Evolutionary conservation across 441 rosid genomes (phyloP).

Genomic region (Melastoma candidum): DNA sequence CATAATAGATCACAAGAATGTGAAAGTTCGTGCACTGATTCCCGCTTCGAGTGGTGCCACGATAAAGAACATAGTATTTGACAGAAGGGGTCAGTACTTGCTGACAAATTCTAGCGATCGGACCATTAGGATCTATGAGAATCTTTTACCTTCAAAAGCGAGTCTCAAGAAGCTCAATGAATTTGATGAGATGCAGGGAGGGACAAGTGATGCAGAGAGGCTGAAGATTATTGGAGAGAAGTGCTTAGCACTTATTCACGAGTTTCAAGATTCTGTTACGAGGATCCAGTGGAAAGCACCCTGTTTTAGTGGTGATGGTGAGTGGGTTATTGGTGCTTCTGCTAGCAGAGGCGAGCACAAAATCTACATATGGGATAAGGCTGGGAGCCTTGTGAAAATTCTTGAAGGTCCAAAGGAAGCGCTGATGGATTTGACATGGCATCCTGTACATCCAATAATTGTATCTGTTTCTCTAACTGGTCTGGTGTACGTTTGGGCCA

Average conservation of each 20-base stretch:
- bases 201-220: slow-evolving; percentile 53
- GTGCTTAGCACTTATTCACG: slow-evolving; percentile 74
- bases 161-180: slow-evolving; percentile 42
- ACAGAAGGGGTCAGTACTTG: slow-evolving; percentile 82
- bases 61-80: slow-evolving; percentile 74
- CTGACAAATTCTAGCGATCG: slow-evolving; percentile 94
- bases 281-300: slow-evolving; percentile 99
- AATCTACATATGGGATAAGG: slow-evolving; percentile 96
- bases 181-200: slow-evolving; percentile 36
- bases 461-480: slow-evolving; percentile 90
- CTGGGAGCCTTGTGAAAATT: slow-evolving; percentile 90
- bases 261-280: slow-evolving; percentile 90
- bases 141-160: slow-evolving; percentile 71
- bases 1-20: slow-evolving; percentile 57
- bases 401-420: slow-evolving; percentile 99
- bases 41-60: slow-evolving; percentile 59
- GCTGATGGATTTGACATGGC: slow-evolving; percentile 93
- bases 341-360: slow-evolving; percentile 98
- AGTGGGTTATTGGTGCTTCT: slow-evolving; percentile 94
- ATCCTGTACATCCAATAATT: slow-evolving; percentile 94
- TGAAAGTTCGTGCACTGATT: slow-evolving; percentile 57
- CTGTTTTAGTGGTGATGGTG: slow-evolving; percentile 96
- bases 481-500: slow-evolving; percentile 91
- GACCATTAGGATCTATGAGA: slow-evolving; percentile 79
- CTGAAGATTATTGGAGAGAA: slow-evolving; percentile 67